These are phyloP conservation scores for Inga laurina DNA, from an alignment of 306 rosid genomes.

Conservation along the genomic window DNA sequence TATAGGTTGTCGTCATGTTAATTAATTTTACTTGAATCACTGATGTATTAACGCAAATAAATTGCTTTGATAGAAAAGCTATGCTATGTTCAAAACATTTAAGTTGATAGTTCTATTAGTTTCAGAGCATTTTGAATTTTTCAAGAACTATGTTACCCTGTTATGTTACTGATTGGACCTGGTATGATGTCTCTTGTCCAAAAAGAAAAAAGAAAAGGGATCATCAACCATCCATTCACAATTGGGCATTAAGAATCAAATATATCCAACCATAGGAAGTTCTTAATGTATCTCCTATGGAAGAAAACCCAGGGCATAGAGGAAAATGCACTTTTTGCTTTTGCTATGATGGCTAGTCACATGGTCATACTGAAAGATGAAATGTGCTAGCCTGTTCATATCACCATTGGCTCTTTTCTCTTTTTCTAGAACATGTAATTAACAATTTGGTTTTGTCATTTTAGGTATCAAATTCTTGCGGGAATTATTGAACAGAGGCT, in stretches of 20 bases:
- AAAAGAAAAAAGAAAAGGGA: background rate
- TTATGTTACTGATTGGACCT: background rate
- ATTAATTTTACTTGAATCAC: conserved; percentile 3
- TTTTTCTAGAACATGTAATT: background rate
- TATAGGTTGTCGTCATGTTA: background rate
- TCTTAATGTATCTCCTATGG: background rate
- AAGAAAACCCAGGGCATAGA: background rate
- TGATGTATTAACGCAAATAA: background rate
- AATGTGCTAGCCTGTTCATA: conserved; percentile 1
- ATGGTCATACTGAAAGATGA: background rate
- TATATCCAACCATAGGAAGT: background rate
- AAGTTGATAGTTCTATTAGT: background rate
- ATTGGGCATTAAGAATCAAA: background rate
- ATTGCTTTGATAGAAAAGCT: background rate
- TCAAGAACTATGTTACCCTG: background rate
- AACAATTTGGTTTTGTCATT: conserved; percentile 16
- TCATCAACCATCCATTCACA: background rate
- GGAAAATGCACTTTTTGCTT: conserved; percentile 3
- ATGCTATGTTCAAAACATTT: background rate
- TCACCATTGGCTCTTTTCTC: conserved; percentile 2
- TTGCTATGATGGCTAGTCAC: background rate
- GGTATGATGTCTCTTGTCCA: background rate
- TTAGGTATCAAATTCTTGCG: conserved; percentile 81
- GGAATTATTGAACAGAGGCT: conserved; percentile 81
- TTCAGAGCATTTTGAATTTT: background rate